Evolutionary conservation across 2,329 filamentous ascomycete species (phyloP), one percentile per base, ranked within the genome.

Genomic region (Aspergillus sclerotialis): DNA sequence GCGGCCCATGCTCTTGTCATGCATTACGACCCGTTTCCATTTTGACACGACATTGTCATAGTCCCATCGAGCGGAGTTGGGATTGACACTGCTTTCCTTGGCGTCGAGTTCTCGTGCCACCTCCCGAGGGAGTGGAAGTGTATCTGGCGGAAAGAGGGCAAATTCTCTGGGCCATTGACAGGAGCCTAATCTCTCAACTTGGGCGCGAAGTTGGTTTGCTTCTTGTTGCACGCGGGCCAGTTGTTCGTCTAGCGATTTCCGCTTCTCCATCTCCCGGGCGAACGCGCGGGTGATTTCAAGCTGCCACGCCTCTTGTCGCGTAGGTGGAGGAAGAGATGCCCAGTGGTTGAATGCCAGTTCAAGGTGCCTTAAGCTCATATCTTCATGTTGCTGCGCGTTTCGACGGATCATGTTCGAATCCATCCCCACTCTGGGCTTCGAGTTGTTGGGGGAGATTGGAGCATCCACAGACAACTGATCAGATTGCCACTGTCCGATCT

Each of bases 291-390:
- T 61, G 34, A 69, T 60, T 34, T 70, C 68, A 5, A 68, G 53
- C 30, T 65, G 64, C 68, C 68, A 72, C 11, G 55, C 40, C 13
- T 68, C 60, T 34, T 52, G 55, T 33, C 74, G 72, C 14, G 75
- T 69, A 23, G 75, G 71, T 2, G 58, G 44, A 0, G 78, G 62
- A 16, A 92, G 67, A 2, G 68, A 68, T 33, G 76, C 76, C 89
- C 89, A 96, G 27, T 85, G 81, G 5, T 74, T 71, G 55, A 80
- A 94, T 1, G 85, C 80, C 10, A 80, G 76, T n/a, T 83, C 75
- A 5, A 94, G 60, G 55, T 96, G 90, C 38, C 82, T 73, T 26
- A 75, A 69, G 19, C 89, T 75, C 45, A 82, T 78, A 33, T 78
- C 76, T 43, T 87, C 80, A 32, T 90, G 72, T 17, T 67, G 61